Evolutionary conservation across 2,329 filamentous ascomycete genomes (phyloP).

Genomic region (Cordyceps tenuipes): DNA sequence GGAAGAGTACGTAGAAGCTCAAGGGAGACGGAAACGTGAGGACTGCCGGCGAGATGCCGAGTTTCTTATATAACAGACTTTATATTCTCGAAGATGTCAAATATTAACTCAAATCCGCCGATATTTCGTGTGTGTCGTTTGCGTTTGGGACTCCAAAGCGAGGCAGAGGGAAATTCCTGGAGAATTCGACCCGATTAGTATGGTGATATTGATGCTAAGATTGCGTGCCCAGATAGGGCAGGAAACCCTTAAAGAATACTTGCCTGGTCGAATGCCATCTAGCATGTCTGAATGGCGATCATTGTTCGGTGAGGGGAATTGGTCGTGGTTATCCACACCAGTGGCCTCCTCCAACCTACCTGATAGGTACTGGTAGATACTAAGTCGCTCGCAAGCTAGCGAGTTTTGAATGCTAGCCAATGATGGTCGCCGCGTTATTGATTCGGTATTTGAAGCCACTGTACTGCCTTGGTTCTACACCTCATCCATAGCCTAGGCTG

Average conservation of each 20-base stretch:
- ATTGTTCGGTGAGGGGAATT: background rate
- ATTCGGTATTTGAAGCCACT: background rate
- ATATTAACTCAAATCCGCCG: background rate
- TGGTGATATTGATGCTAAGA: too few species aligned
- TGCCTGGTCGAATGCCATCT: too few species aligned
- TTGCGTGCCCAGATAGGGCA: too few species aligned
- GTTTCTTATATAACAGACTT: background rate
- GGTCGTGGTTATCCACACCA: background rate
- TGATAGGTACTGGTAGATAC: background rate
- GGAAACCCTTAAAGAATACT: too few species aligned
- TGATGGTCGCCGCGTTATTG: background rate
- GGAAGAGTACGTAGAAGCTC: background rate
- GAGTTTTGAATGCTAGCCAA: background rate
- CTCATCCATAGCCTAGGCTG: background rate
- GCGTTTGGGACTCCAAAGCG: too few species aligned
- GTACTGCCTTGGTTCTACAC: too few species aligned
- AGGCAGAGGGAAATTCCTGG: too few species aligned
- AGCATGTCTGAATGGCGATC: background rate
- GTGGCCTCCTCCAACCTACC: background rate
- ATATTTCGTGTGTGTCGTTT: background rate
- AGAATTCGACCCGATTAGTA: too few species aligned
- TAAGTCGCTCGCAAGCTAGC: background rate
- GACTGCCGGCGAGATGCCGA: background rate
- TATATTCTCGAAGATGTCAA: background rate
- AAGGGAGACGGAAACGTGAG: background rate